These are phyloP conservation scores for Eutrema yunnanense DNA, from an alignment of 345 rosid species.

Conservation along the genomic window DNA sequence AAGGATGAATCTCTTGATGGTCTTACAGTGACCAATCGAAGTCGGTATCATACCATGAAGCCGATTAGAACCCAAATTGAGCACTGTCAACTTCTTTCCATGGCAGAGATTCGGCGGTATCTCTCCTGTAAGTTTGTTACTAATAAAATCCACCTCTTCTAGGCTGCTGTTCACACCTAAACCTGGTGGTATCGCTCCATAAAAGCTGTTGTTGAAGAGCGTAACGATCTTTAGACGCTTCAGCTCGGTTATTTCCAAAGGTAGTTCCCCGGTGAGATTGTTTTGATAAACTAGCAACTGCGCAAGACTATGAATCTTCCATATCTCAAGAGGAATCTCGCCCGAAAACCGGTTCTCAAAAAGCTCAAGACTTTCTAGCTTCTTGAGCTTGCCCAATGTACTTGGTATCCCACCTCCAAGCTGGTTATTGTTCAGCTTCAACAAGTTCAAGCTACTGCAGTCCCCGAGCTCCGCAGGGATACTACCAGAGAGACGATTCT, in stretches of 20 bases:
- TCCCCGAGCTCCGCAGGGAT: slow-evolving; percentile 67
- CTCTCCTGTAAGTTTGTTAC: slow-evolving; percentile 53
- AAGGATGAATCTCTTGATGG: slow-evolving; percentile 63
- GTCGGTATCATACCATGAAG: slow-evolving; percentile 58
- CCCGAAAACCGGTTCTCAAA: slow-evolving; percentile 56
- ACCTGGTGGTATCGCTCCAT: slow-evolving; percentile 51
- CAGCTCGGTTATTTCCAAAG: slow-evolving; percentile 54
- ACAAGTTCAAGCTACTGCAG: slow-evolving; percentile 47
- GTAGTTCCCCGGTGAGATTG: slow-evolving; percentile 65
- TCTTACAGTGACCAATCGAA: slow-evolving; percentile 45
- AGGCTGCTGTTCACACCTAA: slow-evolving; percentile 71
- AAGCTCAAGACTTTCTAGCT: slow-evolving; percentile 50
- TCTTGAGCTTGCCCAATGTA: slow-evolving; percentile 46
- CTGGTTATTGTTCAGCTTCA: slow-evolving; percentile 46
- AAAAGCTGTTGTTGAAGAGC: slow-evolving; percentile 49
- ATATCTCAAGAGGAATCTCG: slow-evolving; percentile 61
- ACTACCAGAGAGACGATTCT: slow-evolving; percentile 58
- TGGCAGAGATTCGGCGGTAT: slow-evolving; percentile 71
- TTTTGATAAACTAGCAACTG: slow-evolving; percentile 50
- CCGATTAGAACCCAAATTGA: slow-evolving; percentile 56
- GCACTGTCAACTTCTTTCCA: slow-evolving; percentile 39
- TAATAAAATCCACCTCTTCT: slow-evolving; percentile 51
- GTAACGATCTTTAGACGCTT: slow-evolving; percentile 45
- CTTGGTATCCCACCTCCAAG: slow-evolving; percentile 63
- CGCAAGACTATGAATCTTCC: slow-evolving; percentile 57